Evolutionary conservation across 2,329 filamentous ascomycete species (phyloP).

Genomic region (Emericellopsis atlantica): DNA sequence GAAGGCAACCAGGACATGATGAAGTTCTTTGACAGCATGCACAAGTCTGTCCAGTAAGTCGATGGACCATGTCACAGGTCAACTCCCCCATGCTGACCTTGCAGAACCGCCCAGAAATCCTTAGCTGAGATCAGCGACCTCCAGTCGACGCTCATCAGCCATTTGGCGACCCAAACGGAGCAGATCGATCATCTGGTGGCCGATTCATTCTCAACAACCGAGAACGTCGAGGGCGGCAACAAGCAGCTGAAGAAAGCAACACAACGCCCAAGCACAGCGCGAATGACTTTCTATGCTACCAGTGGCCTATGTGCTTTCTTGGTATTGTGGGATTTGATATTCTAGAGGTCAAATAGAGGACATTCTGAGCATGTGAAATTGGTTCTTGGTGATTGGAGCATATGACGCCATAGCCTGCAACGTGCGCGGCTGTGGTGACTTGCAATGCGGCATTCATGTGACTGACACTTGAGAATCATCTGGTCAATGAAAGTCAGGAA

Average conservation of each 20-base stretch:
- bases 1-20: conserved; percentile 88
- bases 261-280: conserved; percentile 57
- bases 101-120: conserved; percentile 76
- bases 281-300: conserved; percentile 71
- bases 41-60: conserved; percentile 83
- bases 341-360: conserved; percentile 17
- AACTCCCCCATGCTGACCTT: not conserved
- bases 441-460: too few species aligned
- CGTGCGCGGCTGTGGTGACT: too few species aligned
- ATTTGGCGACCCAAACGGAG: conserved; percentile 74
- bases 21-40: conserved; percentile 83
- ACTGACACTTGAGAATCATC: too few species aligned
- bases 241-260: conserved; percentile 79
- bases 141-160: conserved; percentile 77
- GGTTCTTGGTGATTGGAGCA: not conserved
- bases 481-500: too few species aligned
- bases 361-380: not conserved
- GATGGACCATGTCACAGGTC: not conserved
- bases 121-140: conserved; percentile 86
- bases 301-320: conserved; percentile 63
- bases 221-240: conserved; percentile 84
- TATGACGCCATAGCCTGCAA: not conserved
- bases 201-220: conserved; percentile 69
- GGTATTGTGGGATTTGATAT: conserved; percentile 65
- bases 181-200: conserved; percentile 81